Conservation (phyloP, 768 basidiomycete genomes). For the Auriscalpium vulgare region DNA sequence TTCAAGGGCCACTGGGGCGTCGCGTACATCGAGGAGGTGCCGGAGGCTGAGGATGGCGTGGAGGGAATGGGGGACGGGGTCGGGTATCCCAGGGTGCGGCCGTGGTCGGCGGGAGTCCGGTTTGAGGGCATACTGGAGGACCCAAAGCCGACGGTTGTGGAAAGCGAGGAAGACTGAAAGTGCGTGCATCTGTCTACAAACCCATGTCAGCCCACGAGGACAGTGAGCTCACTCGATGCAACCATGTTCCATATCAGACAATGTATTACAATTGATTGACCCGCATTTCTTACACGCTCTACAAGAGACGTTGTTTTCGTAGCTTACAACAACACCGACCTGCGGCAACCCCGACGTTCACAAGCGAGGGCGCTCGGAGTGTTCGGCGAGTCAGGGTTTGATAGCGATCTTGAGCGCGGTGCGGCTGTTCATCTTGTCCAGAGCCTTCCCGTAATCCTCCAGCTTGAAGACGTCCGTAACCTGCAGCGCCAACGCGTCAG, state of each 20-base stretch:
- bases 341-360: too few relatives aligned
- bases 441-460: constrained; percentile 52
- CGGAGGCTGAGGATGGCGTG: neutral
- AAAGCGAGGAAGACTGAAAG: too few relatives aligned
- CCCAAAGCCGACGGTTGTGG: neutral
- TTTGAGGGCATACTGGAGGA: constrained; percentile 5
- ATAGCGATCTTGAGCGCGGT: constrained; percentile 45
- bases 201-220: too few relatives aligned
- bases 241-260: too few relatives aligned
- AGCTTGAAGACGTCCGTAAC: constrained; percentile 51
- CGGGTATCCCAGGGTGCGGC: neutral
- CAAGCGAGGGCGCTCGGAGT: too few relatives aligned
- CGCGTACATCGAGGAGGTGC: constrained; percentile 3
- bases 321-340: too few relatives aligned
- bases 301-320: too few relatives aligned
- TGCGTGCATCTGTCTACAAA: too few relatives aligned
- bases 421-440: constrained; percentile 58
- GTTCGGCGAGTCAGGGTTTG: constrained; percentile 27
- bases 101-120: constrained; percentile 2
- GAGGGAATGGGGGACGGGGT: constrained; percentile 8
- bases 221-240: too few relatives aligned
- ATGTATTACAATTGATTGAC: too few relatives aligned
- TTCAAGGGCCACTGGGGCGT: constrained; percentile 4
- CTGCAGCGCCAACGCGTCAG: constrained; percentile 19
- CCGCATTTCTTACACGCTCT: too few relatives aligned